Base-by-base conservation (phyloP, 2,329 filamentous ascomycete genomes). In the Fusarium tanahbumbuense region DNA sequence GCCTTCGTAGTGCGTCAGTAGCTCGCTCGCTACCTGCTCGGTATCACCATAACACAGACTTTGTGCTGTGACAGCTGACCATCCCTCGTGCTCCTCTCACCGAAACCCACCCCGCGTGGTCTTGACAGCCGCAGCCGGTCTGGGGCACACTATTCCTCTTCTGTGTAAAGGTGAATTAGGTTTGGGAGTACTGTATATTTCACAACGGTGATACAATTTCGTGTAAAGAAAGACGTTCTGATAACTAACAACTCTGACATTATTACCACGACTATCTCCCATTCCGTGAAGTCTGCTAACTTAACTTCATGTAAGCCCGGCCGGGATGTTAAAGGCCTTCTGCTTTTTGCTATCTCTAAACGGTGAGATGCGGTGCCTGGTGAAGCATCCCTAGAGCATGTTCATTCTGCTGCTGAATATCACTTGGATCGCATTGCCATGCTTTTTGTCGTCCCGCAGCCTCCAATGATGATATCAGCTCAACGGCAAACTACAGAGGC, bases 81-180 rank as follows among this genome's bases (percentile, higher is more conserved):
- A 40, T 59, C 22, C 67, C 67, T 67, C 67, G 57, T 69, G 67
- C 67, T 55, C 52, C 44, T 47, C 67, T 60, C 58, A 70, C 67
- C 58, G 63, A 68, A 53, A 20, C 54, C 53, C 32, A 48, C 58
- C 41, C 49, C 63, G 63, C 49, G 46, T 71, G 68, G 59, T 42
- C 47, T 60, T 50, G 45, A 55, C 55, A 64, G 41, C 45, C 40
- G 20, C 62, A 56, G 46, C 42, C 42, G 22, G 45, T 30, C 56
- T 55, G 49, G 22, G 25, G 44, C 28, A 49, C 54, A 44, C 64
- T 47, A 60, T 71, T 50, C 68, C 67, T 42, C 25, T 68, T 71
- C 27, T 32, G 63, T 71, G 32, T 44, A 47, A 54, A 64, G 55
- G 55, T 70, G 63, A 71, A 50, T 30, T 25, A 16, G 11, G 12